Base-by-base conservation (phyloP, 2,329 filamentous ascomycete genomes). In the Cryphonectria carpinicola region DNA sequence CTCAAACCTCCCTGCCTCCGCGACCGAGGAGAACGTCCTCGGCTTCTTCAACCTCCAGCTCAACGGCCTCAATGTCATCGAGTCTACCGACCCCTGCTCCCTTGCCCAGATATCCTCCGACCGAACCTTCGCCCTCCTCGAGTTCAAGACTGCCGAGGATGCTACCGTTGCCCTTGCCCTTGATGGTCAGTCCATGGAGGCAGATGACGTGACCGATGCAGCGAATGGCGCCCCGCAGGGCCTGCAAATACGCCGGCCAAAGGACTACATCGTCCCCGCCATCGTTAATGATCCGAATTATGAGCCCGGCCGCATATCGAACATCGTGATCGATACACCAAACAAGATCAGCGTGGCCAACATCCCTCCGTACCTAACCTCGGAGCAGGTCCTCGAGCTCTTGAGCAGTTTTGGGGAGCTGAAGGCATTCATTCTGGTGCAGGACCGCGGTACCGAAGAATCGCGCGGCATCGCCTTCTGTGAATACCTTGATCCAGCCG, bases 11-110 rank as follows among this genome's bases (percentile, higher is more conserved):
- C 92, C 95, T 2, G 77, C 87, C 1, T 87, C 85, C 35, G 87
- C 88, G n/a, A 93, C 89, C 19, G 93, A 97, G 71, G 95, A 97
- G 67, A 84, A 83, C 73, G 80, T 99, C 56, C 83, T 92, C 72
- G 87, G 90, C 32, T 99, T 98, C 83, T 98, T 99, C 87, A 99
- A 99, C 78, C 86, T 97, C 35, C 95, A 98, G 80, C 88, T 99
- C 66, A 98, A 99, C 77, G 94, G 95, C n/a, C 84, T 99, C 63
- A 99, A 99, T 77, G 92, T 98, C 49, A 89, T 97, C 67, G 90
- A 94, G 74, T 90, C 89, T 74, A 87, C 88, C 63, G 95, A 98
- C 76, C 95, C 95, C 49, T 98, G 96, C 79, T 86, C 93, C 67
- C 90, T 92, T 10, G 93, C 92, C 52, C 93, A 97, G 76, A 86